Evolutionary conservation across 345 rosid genomes (phyloP), one percentile per base, ranked within the genome.

Genomic region (Populus pruinosa): DNA sequence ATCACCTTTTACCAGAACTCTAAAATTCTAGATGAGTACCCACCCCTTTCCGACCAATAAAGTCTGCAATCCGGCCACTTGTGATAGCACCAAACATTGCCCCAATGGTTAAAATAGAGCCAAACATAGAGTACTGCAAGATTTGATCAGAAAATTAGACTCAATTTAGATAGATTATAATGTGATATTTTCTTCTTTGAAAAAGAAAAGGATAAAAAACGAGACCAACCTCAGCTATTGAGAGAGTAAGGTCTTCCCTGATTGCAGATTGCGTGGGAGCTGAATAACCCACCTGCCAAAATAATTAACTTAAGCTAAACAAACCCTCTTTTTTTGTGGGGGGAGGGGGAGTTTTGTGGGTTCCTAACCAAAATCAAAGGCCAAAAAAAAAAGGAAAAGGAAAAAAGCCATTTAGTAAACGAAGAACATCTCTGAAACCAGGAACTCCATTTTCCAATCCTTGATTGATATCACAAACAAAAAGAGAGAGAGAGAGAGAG

Each of bases 31-130:
- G 83, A 31, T 41, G 44, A 11, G 11, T 86, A 93, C 98, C 97
- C 98, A n/a, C n/a, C n/a, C n/a, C 97, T 85, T 93, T 93, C 39
- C 98, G 87, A 59, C 99, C 99, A 3, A 86, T 50, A 55, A 83
- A 82, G 83, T 95, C 99, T 78, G 97, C 89, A 18, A 91, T 82
- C 70, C 82, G 72, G 18, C 99, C 99, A 77, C 99, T 93, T 23
- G 90, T 82, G 65, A 91, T 74, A 85, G 98, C 99, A 61, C 99
- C 99, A 76, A 93, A 69, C 99, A 95, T 95, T 75, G 97, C 98
- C 21, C 99, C 99, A 39, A 93, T 93, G 59, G 98, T 95, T 75
- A 95, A 62, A 71, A 95, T 91, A n/a, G 99, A 95, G 25, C 99
- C 98, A 82, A 94, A 94, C 88, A 88, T 83, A 13, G 99, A 91